Percentiles rank a stretch among this genome's conserved stretches.
These are phyloP conservation scores for Heteromeles arbutifolia DNA, from an alignment of 306 rosid genomes.

Conservation along the genomic window DNA sequence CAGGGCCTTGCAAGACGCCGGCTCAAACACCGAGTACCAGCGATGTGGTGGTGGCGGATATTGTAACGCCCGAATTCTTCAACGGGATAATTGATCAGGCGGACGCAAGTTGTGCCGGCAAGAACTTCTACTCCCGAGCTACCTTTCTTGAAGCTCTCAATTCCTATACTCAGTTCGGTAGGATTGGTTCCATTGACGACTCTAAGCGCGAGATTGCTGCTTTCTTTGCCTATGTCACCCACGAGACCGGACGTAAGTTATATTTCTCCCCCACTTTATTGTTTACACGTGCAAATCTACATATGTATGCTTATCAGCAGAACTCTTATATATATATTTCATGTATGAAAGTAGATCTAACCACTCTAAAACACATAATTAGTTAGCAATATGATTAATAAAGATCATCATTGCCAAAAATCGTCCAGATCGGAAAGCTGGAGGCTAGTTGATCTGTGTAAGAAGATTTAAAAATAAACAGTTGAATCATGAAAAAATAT, in stretches of 20 bases:
- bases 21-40: constrained; percentile 13
- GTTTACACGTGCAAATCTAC: not conserved
- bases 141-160: constrained; percentile 46
- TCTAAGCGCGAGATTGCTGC: constrained; percentile 83
- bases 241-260: constrained; percentile 69
- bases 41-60: constrained; percentile 39
- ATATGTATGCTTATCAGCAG: not conserved
- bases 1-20: constrained; percentile 43
- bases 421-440: too few species aligned
- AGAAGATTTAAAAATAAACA: too few species aligned
- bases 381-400: too few species aligned
- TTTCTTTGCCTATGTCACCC: constrained; percentile 75
- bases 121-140: constrained; percentile 47
- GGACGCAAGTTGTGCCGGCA: constrained; percentile 44
- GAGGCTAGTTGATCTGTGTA: too few species aligned
- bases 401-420: too few species aligned
- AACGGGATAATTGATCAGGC: constrained; percentile 43
- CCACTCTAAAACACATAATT: too few species aligned
- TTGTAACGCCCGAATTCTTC: constrained; percentile 50
- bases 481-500: too few species aligned
- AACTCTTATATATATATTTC: too few species aligned
- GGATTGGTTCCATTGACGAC: constrained; percentile 31
- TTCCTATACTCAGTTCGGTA: constrained; percentile 44
- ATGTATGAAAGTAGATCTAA: too few species aligned
- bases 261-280: not conserved